Evolutionary conservation across 805 yeast genomes (phyloP), one percentile per base, ranked within the genome.

Genomic region (Debaryomyces prosopidis): DNA sequence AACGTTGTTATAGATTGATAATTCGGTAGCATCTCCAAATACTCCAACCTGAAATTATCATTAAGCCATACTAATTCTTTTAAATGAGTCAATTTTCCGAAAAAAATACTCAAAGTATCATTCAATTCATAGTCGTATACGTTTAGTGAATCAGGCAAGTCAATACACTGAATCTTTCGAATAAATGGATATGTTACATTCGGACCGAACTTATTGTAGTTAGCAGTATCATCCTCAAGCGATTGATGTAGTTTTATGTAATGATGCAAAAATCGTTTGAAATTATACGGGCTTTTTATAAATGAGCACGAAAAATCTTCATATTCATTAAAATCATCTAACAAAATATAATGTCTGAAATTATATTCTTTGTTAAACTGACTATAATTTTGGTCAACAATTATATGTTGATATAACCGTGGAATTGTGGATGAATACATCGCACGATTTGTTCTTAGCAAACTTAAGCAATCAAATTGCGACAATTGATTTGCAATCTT

Each of bases 71-170:
- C 55, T 37, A 63, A 55, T 45, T 70, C 73, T 40, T 48, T 52
- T 42, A 62, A 58, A 45, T 52, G 50, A 10, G 36, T 34, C 43
- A 72, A 49, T 1, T 49, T 51, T 1, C 36, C 39, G 41, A 75
- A 63, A 27, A 66, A 66, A 4, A 46, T 42, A 4, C 50, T 40
- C 7, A 76, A 55, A 30, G 43, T 51, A 26, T 48, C 50, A 19
- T 60, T 56, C 34, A 68, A 55, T 4, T 62, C 63, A 23, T 56
- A 48, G 39, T 73, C 75, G 45, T 62, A 61, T 0, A 66, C 57
- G 35, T 68, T 66, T 20, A 73, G 62, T 18, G 75, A 70, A 47
- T 74, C 77, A 0, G 80, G 81, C 4, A 77, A 50, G 18, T 58
- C 55, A 1, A 68, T 53, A 40, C 73, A 63, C 38, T 61, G 66